These are phyloP conservation scores for Cladorrhinum samala DNA, from an alignment of 495 filamentous ascomycete species.

Conservation along the genomic window DNA sequence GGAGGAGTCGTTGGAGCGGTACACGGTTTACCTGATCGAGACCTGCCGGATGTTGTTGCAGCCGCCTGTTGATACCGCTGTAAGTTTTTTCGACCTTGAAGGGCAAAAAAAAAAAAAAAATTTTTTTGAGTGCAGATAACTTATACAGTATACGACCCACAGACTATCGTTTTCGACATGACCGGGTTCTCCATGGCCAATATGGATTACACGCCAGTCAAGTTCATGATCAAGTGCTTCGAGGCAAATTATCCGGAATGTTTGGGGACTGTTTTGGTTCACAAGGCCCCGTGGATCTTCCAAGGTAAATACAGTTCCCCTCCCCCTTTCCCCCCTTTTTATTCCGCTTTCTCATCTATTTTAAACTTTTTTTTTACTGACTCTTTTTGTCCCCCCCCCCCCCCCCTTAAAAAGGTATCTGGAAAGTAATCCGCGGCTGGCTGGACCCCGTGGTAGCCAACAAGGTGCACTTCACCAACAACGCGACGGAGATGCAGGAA, in stretches of 20 bases:
- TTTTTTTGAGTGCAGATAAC: no score
- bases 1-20: slow-evolving; percentile 73
- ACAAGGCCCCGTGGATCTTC: slow-evolving; percentile 96
- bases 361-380: not conserved
- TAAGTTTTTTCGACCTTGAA: slow-evolving; percentile 42
- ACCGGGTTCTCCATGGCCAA: slow-evolving; percentile 86
- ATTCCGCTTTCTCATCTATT: not conserved
- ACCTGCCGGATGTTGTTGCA: slow-evolving; percentile 76
- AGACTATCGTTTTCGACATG: slow-evolving; percentile 94
- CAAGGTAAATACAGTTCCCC: slow-evolving; percentile 69
- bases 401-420: slow-evolving; percentile 51
- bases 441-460: slow-evolving; percentile 92
- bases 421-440: slow-evolving; percentile 92
- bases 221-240: slow-evolving; percentile 99
- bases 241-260: slow-evolving; percentile 97
- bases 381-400: not conserved
- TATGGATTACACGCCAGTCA: slow-evolving; percentile 97
- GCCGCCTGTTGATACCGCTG: slow-evolving; percentile 82
- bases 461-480: slow-evolving; percentile 94
- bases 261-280: slow-evolving; percentile 86
- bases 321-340: no score
- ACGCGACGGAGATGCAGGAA: slow-evolving; percentile 65
- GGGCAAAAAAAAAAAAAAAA: no score
- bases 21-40: slow-evolving; percentile 92
- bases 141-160: slow-evolving; percentile 15